Base-by-base conservation (phyloP, 1,139 yeast genomes). In the Tardiomyces blankii region DNA sequence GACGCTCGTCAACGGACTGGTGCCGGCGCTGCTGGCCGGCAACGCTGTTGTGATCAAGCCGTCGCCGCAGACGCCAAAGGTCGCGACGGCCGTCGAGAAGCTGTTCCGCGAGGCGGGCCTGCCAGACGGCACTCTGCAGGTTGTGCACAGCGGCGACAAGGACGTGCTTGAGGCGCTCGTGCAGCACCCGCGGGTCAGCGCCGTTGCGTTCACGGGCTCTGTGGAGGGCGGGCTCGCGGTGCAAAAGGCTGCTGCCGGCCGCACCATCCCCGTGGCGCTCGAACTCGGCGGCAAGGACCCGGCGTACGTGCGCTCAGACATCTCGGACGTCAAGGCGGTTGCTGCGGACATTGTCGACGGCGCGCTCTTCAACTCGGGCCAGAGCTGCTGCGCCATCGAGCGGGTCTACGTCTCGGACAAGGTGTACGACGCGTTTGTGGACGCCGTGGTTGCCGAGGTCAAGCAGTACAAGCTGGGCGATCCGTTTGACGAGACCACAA, bases 241-340 rank as follows among this genome's bases (percentile, higher is more conserved):
- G 51, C 82, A 82, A 78, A 76, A 75, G 68, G 78, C 82, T 54
- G 84, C 87, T 49, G 82, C 85, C 28, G 32, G 66, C 78, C 62
- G 78, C 42, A 60, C 85, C 60, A 85, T 85, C 66, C 86, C 86
- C 59, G 82, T 84, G 43, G 83, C 91, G 35, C 73, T 89, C 57
- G 97, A 88, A 68, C 82, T 94, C 59, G 97, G 97, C 53, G 96
- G 96, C 50, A 88, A 88, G 88, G 55, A 75, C 77, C 63, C 74
- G 77, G 61, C 78, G 74, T 48, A 82, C 81, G 68, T 81, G 67
- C 43, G 96, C 76, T 84, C 87, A 21, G 89, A 88, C 60, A 64
- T 87, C 42, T 84, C 80, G 1, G 57, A 54, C 40, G 46, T 60
- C 44, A 46, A 49, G 46, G 59, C 61, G 38, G 89, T 94, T 42